A percentile compares a stretch with the other conserved stretches of the same genome.
These are phyloP conservation scores for Alternaria viburni DNA, from an alignment of 2,329 filamentous ascomycete species.

Conservation along the genomic window DNA sequence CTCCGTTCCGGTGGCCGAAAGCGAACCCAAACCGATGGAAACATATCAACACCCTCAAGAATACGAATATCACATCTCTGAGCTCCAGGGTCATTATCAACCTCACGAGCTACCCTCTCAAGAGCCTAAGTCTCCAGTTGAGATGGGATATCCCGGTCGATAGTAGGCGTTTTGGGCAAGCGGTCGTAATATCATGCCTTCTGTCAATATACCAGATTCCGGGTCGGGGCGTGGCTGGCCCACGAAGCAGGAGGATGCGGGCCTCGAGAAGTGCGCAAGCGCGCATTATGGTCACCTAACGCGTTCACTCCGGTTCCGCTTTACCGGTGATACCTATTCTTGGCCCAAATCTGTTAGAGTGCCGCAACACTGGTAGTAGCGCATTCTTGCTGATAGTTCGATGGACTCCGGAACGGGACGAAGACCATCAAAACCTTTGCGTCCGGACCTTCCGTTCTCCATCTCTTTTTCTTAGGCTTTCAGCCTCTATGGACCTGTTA, in stretches of 20 bases:
- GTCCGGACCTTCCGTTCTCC: not conserved
- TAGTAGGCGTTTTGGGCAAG: not conserved
- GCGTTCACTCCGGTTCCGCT: not conserved
- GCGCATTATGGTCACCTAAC: not conserved
- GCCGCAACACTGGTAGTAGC: not conserved
- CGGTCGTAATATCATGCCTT: not conserved
- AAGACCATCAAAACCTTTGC: not conserved
- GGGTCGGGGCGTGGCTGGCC: not conserved
- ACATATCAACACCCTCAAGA: not conserved
- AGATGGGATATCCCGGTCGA: not conserved
- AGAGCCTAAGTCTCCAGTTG: not conserved
- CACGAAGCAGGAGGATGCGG: not conserved
- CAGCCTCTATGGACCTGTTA: not conserved
- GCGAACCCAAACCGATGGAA: not conserved
- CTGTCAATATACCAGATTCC: not conserved
- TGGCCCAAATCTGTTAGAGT: not conserved
- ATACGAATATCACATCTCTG: not conserved
- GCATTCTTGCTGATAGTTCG: not conserved
- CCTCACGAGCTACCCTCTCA: not conserved
- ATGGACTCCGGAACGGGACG: not conserved
- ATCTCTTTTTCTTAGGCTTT: not conserved
- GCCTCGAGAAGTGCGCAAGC: not conserved
- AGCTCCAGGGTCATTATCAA: not conserved
- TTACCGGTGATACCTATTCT: not conserved
- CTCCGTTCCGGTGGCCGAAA: not conserved